A percentile compares a stretch with the other conserved stretches of the same genome.
Conservation (phyloP, 108 stramenopile species). For the Skeletonema marinoi region DNA sequence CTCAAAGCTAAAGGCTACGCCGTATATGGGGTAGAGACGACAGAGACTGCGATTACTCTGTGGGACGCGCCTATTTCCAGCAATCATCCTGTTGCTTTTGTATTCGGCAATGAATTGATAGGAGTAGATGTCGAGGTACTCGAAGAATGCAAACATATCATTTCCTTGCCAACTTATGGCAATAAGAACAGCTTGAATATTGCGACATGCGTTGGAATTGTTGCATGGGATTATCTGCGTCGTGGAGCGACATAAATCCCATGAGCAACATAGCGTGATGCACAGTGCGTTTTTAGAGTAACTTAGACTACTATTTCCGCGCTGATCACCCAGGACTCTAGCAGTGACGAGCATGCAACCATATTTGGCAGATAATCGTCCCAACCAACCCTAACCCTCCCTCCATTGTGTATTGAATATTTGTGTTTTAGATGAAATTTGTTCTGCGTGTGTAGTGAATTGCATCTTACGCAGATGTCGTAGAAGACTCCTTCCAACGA, state of each 20-base stretch:
- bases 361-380: background rate
- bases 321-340: background rate
- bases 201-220: slow-evolving; percentile 58
- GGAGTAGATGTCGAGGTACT: slow-evolving; percentile 55
- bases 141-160: slow-evolving; percentile 47
- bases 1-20: slow-evolving; percentile 44
- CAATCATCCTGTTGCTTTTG: slow-evolving; percentile 38
- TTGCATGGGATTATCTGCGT: slow-evolving; percentile 56
- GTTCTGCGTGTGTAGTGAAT: background rate
- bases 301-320: background rate
- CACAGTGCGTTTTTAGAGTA: background rate
- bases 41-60: slow-evolving; percentile 44
- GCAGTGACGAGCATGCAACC: background rate
- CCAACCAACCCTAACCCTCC: background rate
- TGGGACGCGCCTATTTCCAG: slow-evolving; percentile 50
- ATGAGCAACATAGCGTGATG: background rate
- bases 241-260: background rate
- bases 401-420: background rate
- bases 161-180: slow-evolving; percentile 58
- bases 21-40: slow-evolving; percentile 57
- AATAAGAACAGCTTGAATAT: slow-evolving; percentile 64
- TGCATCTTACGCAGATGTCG: slow-evolving; percentile 5
- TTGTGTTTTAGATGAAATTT: background rate
- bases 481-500: slow-evolving; percentile 42
- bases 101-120: slow-evolving; percentile 65